phyloP scores from a whole-genome alignment of 2,329 filamentous ascomycete species.

The Phyllosticta paracitricarpa region DNA sequence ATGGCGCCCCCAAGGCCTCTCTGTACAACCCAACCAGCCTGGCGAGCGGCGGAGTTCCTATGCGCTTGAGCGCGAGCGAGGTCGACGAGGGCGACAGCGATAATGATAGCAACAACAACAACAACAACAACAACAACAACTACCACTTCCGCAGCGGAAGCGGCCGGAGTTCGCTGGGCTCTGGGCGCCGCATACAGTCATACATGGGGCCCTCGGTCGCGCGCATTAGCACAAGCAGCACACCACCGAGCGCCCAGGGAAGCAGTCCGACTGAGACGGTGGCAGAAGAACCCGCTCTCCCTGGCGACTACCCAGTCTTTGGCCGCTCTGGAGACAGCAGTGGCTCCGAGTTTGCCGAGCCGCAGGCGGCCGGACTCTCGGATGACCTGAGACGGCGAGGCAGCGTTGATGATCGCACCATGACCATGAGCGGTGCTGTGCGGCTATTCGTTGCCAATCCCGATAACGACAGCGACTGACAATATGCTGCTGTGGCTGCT shows the following conservation, averaged over 20 bases:
- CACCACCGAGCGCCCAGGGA: slow-evolving; percentile 42
- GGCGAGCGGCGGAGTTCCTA: slow-evolving; percentile 70
- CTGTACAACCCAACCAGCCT: slow-evolving; percentile 71
- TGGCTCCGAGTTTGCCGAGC: slow-evolving; percentile 39
- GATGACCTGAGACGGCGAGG: slow-evolving; percentile 67
- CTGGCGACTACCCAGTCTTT: slow-evolving; percentile 21
- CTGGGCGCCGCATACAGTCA: slow-evolving; percentile 24
- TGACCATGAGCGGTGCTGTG: slow-evolving; percentile 56
- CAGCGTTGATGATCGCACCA: slow-evolving; percentile 74
- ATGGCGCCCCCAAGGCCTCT: slow-evolving; percentile 67
- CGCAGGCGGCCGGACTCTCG: slow-evolving; percentile 36
- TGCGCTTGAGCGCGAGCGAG: slow-evolving; percentile 89
- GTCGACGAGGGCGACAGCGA: slow-evolving; percentile 82
- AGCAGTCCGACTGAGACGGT: slow-evolving; percentile 27
- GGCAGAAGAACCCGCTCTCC: slow-evolving; percentile 38
- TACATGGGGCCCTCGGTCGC: slow-evolving; percentile 33
- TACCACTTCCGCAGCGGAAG: slow-evolving; percentile 64
- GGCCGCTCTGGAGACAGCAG: slow-evolving; percentile 30
- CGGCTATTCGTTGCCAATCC: slow-evolving; percentile 81
- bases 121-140: slow-evolving; percentile 27
- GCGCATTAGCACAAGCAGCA: slow-evolving; percentile 42
- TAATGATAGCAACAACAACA: slow-evolving; percentile 43
- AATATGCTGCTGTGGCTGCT: not conserved
- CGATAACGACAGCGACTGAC: slow-evolving; percentile 45
- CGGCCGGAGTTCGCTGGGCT: slow-evolving; percentile 56